Conservation (phyloP, 179 eudicot genomes). For the Beta corolliflora region DNA sequence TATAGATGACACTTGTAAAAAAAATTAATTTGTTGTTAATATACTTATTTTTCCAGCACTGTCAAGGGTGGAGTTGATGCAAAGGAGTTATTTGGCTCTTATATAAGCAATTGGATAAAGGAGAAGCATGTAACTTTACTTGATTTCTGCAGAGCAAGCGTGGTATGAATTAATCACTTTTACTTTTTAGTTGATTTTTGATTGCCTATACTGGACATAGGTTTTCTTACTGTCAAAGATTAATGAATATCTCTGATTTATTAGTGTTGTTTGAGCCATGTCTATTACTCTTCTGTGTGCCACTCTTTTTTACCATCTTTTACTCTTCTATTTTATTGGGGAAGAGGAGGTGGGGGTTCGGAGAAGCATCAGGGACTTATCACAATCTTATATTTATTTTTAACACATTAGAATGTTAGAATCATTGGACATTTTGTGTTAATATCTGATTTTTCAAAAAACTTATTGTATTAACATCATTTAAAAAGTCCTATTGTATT, state of each 20-base stretch:
- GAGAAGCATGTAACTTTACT: conserved; percentile 77
- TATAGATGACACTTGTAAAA: not conserved
- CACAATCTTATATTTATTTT: not conserved
- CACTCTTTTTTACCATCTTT: too few relatives aligned
- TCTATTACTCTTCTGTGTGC: not conserved
- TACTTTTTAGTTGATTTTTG: not conserved
- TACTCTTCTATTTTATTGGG: not conserved
- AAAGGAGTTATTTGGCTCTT: conserved; percentile 67
- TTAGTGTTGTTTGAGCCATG: not conserved
- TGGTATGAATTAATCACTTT: conserved; percentile 43
- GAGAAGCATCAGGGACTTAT: not conserved
- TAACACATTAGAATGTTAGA: not conserved
- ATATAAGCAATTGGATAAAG: conserved; percentile 83
- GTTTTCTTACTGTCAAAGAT: not conserved
- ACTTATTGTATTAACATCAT: not conserved
- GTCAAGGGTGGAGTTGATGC: conserved; percentile 90
- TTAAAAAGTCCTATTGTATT: not conserved
- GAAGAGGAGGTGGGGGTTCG: not conserved
- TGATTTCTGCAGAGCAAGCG: conserved; percentile 66
- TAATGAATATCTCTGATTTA: not conserved
- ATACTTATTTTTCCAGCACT: conserved; percentile 33
- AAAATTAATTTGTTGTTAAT: not conserved
- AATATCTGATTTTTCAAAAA: not conserved
- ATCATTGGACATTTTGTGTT: not conserved
- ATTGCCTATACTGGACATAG: not conserved